Base-by-base conservation (phyloP, 2,329 filamentous ascomycete genomes). In the Aspergillus neoniger region DNA sequence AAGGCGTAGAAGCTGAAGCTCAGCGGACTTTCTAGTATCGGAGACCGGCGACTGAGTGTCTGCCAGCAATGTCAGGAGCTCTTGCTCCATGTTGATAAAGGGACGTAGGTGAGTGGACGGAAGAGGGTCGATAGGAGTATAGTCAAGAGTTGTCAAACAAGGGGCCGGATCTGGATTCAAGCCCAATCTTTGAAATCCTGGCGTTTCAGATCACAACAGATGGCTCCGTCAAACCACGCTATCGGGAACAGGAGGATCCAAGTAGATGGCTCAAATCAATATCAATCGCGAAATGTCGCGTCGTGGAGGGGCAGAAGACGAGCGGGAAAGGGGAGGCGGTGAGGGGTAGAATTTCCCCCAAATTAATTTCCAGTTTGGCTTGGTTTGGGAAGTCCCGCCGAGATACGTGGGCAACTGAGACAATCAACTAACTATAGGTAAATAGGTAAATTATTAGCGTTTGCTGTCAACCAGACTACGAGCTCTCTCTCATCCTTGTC, bases 11-110 rank as follows among this genome's bases (percentile, higher is more conserved):
- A 97, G 85, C 70, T 92, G 90, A 72, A 89, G 83, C 80, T 99
- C 95, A 69, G 95, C 95, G 75, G 91, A 87, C 75, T 91, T 92
- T 76, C 94, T 89, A 59, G 90, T 88, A 58, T 81, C 87, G 76
- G 94, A 88, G 61, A 88, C 86, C 62, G 90, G 72, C 65, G 88
- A 88, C 80, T 96, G 92, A 53, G 93, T 96, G 78, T 92, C 91
- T 71, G 89, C 87, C 66, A 99, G 88, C 76, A 98, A 85, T 77
- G 89, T 88, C 70, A 95, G 88, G 77, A 99, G 87, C 82, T 96
- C 89, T 80, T 96, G 89, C 85, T 96, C 93, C 92, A 96, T 96
- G 70, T 72, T 73, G 63, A 60, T 30, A 25, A 48, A 56, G 48
- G 39, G 52, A 50, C 57, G 51, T 49, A 43, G 44, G 49, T 53